Evolutionary conservation across 768 basidiomycete species (phyloP), one percentile per base, ranked within the genome.

Genomic region (Rhizopogon vulgaris): DNA sequence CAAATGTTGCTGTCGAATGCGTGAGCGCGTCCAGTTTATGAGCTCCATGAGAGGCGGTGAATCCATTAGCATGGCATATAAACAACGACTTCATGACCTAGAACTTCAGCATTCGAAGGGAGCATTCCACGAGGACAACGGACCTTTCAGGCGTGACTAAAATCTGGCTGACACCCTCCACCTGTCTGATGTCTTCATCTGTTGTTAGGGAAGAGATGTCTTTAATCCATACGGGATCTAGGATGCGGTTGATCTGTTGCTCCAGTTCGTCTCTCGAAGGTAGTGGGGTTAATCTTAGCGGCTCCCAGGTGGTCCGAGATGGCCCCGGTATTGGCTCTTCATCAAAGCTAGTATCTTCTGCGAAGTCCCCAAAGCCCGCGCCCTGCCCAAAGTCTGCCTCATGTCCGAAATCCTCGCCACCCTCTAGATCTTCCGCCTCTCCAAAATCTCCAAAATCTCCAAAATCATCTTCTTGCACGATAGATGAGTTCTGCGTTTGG

Each of bases 1-100:
- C 43, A 97, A 75, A 61, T 96, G 91, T 63, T 93, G 91, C 43
- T 93, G 75, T 51, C 94, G 82, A 64, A 92, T 93, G 40, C 89
- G 82, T 52, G 93, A 95, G 42, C 92, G 85, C 47, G 84, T 94
- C 94, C 94, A 97, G 60, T 90, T 94, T 49, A 92, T 84, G n/a
- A 90, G 85, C 64, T 87, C 84, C 41, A 80, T 85, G 9, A 84
- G 79, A 32, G 89, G 85, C 2, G 87, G 83, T 1, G 84, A 78
- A 56, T 85, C 78, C 37, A 90, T 64, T 15, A 94, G 76, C 53
- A 77, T 73, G 52, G 82, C 81, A 68, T 92, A 91, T 49, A 92
- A 69, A 55, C 85, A 78, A 43, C 92, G 92, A 67, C 94, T 95
- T 38, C 40, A 52, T 50, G 9, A 38, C 28, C 54, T 60, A 51